phyloP scores from a whole-genome alignment of 345 rosid species.

The Salix exigua region DNA sequence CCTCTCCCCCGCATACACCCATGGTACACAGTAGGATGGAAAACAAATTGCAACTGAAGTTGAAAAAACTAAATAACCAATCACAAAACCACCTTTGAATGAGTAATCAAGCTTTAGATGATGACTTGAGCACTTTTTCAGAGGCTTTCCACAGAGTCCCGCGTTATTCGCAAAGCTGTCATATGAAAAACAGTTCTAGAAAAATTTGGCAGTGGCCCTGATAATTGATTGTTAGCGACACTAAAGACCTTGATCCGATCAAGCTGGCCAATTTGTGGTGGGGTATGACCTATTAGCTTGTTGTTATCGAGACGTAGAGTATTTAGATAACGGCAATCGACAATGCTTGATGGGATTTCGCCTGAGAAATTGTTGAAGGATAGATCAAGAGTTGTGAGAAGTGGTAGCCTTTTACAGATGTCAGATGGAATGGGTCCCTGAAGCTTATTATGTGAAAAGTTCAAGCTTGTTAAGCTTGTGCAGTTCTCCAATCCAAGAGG shows the following conservation, averaged over 20 bases:
- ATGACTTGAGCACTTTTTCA: constrained; percentile 3
- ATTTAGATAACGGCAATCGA: too few relatives aligned
- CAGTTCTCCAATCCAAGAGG: not conserved
- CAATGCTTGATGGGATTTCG: too few relatives aligned
- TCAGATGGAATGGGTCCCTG: too few relatives aligned
- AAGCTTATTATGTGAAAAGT: too few relatives aligned
- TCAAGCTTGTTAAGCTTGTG: not conserved
- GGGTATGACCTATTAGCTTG: constrained; percentile 4
- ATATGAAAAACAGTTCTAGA: too few relatives aligned
- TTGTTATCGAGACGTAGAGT: too few relatives aligned
- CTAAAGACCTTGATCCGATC: constrained; percentile 16
- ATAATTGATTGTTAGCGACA: constrained; percentile 23
- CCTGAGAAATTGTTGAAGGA: too few relatives aligned
- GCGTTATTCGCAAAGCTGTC: constrained; percentile 17
- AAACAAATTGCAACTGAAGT: not conserved
- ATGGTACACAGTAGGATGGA: constrained; percentile 1
- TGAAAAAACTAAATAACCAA: not conserved
- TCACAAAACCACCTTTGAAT: not conserved
- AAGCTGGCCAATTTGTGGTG: constrained; percentile 2
- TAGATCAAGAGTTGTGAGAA: too few relatives aligned
- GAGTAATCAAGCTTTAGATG: not conserved
- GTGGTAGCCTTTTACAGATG: too few relatives aligned
- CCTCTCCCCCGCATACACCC: not conserved
- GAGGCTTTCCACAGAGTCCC: constrained; percentile 22
- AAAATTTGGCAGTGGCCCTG: constrained; percentile 21